These are phyloP conservation scores for Ascochyta viciae-villosae DNA, from an alignment of 2,329 filamentous ascomycete species.

Conservation along the genomic window DNA sequence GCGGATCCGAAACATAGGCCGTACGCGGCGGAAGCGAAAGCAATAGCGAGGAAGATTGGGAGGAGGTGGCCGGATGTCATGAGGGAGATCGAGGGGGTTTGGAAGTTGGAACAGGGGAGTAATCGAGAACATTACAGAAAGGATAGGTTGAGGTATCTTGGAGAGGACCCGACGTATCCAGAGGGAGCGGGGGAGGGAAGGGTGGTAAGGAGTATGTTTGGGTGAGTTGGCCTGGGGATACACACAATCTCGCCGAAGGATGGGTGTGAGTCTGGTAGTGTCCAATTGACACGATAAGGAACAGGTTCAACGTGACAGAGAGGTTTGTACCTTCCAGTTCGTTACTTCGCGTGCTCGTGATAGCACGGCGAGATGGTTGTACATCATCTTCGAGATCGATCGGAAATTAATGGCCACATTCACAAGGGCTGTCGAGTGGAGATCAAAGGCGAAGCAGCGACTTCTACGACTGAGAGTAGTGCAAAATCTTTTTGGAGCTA, in stretches of 20 bases:
- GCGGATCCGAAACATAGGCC: constrained; percentile 18
- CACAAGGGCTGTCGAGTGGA: too few relatives aligned
- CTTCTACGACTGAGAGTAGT: too few relatives aligned
- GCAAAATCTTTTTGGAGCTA: too few relatives aligned
- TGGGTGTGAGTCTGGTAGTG: neutral
- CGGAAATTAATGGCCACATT: too few relatives aligned
- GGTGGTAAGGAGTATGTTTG: constrained; percentile 16
- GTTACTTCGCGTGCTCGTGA: too few relatives aligned
- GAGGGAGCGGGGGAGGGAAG: neutral
- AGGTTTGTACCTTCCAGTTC: too few relatives aligned
- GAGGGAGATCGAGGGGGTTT: constrained; percentile 23
- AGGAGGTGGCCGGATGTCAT: constrained; percentile 19
- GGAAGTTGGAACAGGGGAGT: constrained; percentile 21
- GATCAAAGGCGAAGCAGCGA: too few relatives aligned
- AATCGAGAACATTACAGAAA: constrained; percentile 8
- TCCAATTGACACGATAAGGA: too few relatives aligned
- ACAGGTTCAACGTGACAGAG: too few relatives aligned
- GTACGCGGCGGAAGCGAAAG: constrained; percentile 17
- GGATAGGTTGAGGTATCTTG: constrained; percentile 16
- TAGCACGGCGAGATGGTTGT: too few relatives aligned
- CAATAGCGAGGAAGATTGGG: constrained; percentile 8
- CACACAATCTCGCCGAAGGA: neutral
- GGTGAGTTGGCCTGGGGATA: neutral
- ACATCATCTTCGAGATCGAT: too few relatives aligned
- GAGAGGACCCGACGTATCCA: constrained; percentile 16